Conservation (phyloP, 805 yeast species). For the Candida bentonensis region DNA sequence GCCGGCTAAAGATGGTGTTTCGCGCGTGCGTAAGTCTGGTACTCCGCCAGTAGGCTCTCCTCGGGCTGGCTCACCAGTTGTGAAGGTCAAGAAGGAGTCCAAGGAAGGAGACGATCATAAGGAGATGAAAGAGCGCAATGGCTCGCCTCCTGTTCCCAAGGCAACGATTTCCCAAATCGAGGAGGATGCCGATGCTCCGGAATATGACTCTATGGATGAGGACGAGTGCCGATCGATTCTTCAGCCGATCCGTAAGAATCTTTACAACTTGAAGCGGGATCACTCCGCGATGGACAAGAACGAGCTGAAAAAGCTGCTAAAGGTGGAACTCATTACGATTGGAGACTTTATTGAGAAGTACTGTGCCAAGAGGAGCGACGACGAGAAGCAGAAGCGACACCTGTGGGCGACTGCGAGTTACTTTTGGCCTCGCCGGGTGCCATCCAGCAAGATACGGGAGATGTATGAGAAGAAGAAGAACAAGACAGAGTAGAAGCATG, state of each 20-base stretch:
- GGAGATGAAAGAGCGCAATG: constrained; percentile 6
- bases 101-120: constrained; percentile 2
- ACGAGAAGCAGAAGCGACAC: constrained; percentile 35
- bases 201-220: constrained; percentile 72
- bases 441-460: constrained; percentile 49
- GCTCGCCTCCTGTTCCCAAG: constrained; percentile 8
- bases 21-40: background rate
- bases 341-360: constrained; percentile 53
- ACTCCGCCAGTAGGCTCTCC: background rate
- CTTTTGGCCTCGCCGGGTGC: constrained; percentile 77
- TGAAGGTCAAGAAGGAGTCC: constrained; percentile 1
- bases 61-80: constrained; percentile 10
- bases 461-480: constrained; percentile 42
- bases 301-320: constrained; percentile 63
- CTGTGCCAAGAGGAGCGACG: constrained; percentile 17
- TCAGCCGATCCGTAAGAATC: constrained; percentile 53
- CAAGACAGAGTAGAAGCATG: constrained; percentile 1
- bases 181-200: constrained; percentile 24
- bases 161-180: constrained; percentile 2
- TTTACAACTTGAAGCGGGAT: constrained; percentile 56
- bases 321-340: constrained; percentile 51
- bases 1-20: constrained; percentile 3
- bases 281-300: constrained; percentile 47
- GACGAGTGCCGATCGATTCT: constrained; percentile 44
- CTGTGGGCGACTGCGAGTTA: constrained; percentile 74